Base-by-base conservation (phyloP, 345 rosid genomes). In the Acer campestre region DNA sequence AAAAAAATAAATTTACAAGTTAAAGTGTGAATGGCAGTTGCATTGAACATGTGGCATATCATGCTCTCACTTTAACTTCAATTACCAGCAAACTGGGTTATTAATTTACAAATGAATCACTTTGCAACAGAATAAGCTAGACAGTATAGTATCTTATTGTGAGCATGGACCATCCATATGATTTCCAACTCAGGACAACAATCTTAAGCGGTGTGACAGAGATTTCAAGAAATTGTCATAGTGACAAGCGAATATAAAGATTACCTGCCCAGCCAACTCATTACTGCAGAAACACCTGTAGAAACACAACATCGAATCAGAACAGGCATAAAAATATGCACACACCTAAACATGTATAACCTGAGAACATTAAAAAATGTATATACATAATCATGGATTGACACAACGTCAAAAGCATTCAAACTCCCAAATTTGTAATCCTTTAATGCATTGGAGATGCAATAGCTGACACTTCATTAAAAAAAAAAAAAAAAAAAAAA, bases 251-350 rank as follows among this genome's bases (percentile, higher is more conserved):
- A 77, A 56, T 51, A 68, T 22, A 44, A 27, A 53, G 25, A 61
- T 75, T 85, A 91, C 99, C 97, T 94, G 97, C 48, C 97, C 95
- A 18, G 86, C 73, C 71, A 80, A 75, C 75, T 91, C 98, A 66
- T 38, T 85, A 56, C 85, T 88, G 67, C 89, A 89, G 79, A 93
- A 93, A 81, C 87, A 85, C 90, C 98, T 96, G 93, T 74, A 76
- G 12, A 78, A 78, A 76, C 38, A 66, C 71, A 55, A 55, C 14
- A 63, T 56, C 18, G n/a, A 53, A 71, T 80, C 73, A 83, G 75
- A 71, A 75, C 17, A 81, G 65, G 42, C 40, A 11, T 18, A 49
- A 35, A 62, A 4, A 68, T 14, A 48, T 40, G 17, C 2, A 63
- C 40, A 44, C 10, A 18, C 61, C 38, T 29, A 80, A 53, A 16